Percentiles rank a stretch among this genome's conserved stretches.
phyloP scores from a whole-genome alignment of 1,284 basidiomycete genomes.

The Clitocybe nebularis region DNA sequence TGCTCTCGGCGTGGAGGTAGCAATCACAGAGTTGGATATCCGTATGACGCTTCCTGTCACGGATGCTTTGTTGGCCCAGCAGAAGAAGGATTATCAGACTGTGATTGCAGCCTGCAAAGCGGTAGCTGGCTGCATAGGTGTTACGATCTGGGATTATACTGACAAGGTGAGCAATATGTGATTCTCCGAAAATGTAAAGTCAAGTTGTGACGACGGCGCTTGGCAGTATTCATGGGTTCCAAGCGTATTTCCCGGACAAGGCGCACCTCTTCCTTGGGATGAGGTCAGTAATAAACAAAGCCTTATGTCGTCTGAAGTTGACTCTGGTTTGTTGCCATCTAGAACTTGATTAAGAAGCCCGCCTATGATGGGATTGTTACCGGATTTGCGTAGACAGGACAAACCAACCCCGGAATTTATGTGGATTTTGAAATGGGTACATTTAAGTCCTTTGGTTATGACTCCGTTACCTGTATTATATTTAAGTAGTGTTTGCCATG shows the following conservation, averaged over 20 bases:
- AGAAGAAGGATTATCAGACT: constrained; percentile 50
- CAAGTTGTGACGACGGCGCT: background rate
- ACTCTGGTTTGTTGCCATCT: background rate
- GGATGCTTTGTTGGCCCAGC: constrained; percentile 42
- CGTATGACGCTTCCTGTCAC: constrained; percentile 53
- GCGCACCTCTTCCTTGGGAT: constrained; percentile 48
- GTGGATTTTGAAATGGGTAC: too few relatives aligned
- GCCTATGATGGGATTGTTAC: constrained; percentile 39
- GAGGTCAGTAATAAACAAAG: constrained; percentile 33
- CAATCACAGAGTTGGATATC: constrained; percentile 59
- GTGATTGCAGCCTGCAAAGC: constrained; percentile 52
- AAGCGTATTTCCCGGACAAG: constrained; percentile 43
- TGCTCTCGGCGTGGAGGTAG: constrained; percentile 52
- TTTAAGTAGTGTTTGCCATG: too few relatives aligned
- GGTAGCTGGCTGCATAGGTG: constrained; percentile 45
- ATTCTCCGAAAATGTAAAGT: too few relatives aligned
- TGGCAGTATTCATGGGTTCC: constrained; percentile 52
- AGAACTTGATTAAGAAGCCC: constrained; percentile 36
- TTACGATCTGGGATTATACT: constrained; percentile 53
- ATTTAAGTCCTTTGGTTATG: too few relatives aligned
- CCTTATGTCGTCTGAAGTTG: background rate
- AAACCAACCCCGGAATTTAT: too few relatives aligned
- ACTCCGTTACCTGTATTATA: too few relatives aligned
- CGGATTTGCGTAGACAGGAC: constrained; percentile 19
- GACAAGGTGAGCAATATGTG: constrained; percentile 31